These are phyloP conservation scores for Kondoa subrosea DNA, from an alignment of 768 basidiomycete genomes.

Conservation along the genomic window DNA sequence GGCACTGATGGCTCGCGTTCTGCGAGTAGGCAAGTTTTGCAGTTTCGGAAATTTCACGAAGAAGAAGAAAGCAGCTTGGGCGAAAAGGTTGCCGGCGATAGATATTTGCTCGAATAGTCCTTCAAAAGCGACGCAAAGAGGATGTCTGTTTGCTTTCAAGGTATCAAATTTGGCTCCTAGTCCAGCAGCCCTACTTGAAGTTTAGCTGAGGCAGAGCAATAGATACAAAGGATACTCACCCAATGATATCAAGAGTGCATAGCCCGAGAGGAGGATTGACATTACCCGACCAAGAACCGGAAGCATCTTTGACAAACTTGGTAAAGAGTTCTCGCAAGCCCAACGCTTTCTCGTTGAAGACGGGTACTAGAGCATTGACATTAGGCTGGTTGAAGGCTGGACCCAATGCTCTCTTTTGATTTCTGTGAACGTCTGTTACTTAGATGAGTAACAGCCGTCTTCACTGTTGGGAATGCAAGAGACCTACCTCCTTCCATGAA, in stretches of 20 bases:
- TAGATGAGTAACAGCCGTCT: neutral
- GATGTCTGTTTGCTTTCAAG: constrained; percentile 10
- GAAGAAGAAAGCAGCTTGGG: neutral
- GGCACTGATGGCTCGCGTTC: neutral
- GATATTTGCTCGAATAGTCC: constrained; percentile 18
- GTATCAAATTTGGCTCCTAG: constrained; percentile 24
- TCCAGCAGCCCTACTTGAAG: constrained; percentile 11
- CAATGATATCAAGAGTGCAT: constrained; percentile 29
- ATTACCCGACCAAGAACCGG: constrained; percentile 18
- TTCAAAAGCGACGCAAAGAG: constrained; percentile 21
- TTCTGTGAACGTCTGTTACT: constrained; percentile 14
- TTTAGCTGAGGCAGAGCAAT: neutral
- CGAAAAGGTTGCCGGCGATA: neutral
- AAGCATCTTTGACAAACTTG: constrained; percentile 1
- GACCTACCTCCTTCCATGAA: constrained; percentile 13
- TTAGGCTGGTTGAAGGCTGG: constrained; percentile 8
- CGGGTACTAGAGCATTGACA: constrained; percentile 15
- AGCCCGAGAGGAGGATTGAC: constrained; percentile 30
- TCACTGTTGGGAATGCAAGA: neutral
- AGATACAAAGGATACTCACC: too few relatives aligned
- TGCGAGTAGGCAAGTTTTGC: constrained; percentile 15
- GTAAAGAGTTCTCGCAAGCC: neutral
- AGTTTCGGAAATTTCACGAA: constrained; percentile 19
- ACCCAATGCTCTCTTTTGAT: constrained; percentile 18
- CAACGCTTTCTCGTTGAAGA: constrained; percentile 12